phyloP scores from a whole-genome alignment of 345 rosid species.

The Sonneratia caseolaris region DNA sequence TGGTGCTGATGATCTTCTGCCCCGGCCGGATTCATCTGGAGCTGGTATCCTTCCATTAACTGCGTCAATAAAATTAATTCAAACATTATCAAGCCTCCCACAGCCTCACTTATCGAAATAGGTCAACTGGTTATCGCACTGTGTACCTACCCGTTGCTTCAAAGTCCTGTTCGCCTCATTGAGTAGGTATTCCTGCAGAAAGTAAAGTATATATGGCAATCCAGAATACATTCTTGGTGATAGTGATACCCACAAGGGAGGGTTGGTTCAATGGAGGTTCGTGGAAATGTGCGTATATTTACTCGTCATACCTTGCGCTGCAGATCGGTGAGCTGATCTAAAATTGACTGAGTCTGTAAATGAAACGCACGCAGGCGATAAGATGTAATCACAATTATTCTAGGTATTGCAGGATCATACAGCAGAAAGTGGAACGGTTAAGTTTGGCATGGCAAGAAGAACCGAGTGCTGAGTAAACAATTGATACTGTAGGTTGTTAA shows the following conservation, averaged over 20 bases:
- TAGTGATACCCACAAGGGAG: not conserved
- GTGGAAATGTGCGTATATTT: not conserved
- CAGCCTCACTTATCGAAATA: no score
- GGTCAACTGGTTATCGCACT: not conserved
- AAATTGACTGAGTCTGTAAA: conserved; percentile 76
- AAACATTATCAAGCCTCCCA: no score
- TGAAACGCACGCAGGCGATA: not conserved
- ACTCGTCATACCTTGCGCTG: conserved; percentile 55
- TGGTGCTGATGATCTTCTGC: conserved; percentile 35
- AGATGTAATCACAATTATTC: not conserved
- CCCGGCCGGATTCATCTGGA: conserved; percentile 46
- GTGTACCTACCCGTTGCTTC: conserved; percentile 63
- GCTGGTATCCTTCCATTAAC: conserved; percentile 91
- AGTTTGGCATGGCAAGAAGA: not conserved
- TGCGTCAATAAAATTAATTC: conserved; percentile 13
- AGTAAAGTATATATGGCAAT: not conserved
- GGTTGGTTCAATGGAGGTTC: not conserved
- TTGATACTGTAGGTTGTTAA: not conserved
- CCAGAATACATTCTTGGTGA: not conserved
- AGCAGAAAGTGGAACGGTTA: not conserved
- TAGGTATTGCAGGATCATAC: not conserved
- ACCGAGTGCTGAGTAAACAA: not conserved
- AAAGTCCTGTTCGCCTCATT: conserved; percentile 67
- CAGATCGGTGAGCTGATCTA: conserved; percentile 88
- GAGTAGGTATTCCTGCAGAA: conserved; percentile 60